Evolutionary conservation across 768 basidiomycete species (phyloP), one percentile per base, ranked within the genome.

Genomic region (Tephrocybe sp.): DNA sequence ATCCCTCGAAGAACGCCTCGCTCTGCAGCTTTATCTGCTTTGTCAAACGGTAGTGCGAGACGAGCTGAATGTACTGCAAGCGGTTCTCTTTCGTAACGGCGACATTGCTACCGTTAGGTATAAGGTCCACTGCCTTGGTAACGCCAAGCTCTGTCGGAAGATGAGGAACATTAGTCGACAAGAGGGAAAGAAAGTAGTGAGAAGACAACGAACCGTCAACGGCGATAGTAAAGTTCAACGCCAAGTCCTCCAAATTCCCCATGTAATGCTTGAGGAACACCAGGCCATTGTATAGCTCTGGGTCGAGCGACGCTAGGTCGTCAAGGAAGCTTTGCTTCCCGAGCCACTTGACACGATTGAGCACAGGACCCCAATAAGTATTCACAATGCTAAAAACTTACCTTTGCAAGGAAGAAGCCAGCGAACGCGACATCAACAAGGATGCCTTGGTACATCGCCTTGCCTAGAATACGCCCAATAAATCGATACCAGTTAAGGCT

Each of bases 381-480:
- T 38, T 30, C 27, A 9, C 36, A 38, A 12, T 9, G n/a, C 37
- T 32, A 0, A 25, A 30, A 9, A 59, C 69, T 27, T 44, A 87
- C 84, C 78, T 92, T 94, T 6, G 89, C 82, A 47, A 97, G 75
- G 77, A 98, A 98, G 75, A 98, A 99, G 2, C 85, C 83, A 3
- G 97, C 95, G 65, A 98, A 98, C 0, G 88, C 89, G 2, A 98
- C 92, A 55, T 98, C 93, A 13, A 96, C 86, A 6, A 99, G 74
- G 38, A 98, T 97, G 1, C 95, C 94, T 45, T 98, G 92, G 60
- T 99, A 98, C 64, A 99, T 76, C 0, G 96, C 97, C 64, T 98
- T 98, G 4, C 96, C 96, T 1, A 99, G 75, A 16, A 99, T 90
- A 1, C 92, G 77, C 0, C 97, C 97, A 52, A 98, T 88, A 67